phyloP scores from a whole-genome alignment of 2,329 filamentous ascomycete species.

The Pseudogymnoascus sp. region DNA sequence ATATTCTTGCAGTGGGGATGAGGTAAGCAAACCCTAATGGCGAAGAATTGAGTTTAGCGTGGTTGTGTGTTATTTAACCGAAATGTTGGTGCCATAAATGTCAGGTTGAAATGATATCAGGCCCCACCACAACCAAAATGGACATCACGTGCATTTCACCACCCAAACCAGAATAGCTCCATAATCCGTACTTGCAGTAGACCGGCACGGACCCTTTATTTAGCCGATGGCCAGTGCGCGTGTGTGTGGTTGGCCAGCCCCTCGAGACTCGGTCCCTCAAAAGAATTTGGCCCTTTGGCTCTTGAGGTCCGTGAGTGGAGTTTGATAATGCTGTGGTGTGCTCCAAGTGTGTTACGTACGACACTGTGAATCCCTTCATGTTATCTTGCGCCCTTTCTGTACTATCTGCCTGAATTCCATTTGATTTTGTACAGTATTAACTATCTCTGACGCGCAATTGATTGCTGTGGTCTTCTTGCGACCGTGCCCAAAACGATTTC shows the following conservation, averaged over 20 bases:
- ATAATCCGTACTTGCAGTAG: not conserved
- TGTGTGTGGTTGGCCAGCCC: conserved; percentile 9
- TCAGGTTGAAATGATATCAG: not conserved
- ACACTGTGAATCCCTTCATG: conserved; percentile 3
- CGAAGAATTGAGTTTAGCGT: not conserved
- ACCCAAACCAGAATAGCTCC: not conserved
- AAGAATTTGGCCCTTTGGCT: not conserved
- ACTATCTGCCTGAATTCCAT: not conserved
- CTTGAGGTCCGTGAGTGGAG: not conserved
- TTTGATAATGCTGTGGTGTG: not conserved
- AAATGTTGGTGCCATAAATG: not conserved
- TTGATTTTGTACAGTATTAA: not conserved
- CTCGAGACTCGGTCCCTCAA: conserved; percentile 2
- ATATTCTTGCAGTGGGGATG: conserved; percentile 10
- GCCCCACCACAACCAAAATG: not conserved
- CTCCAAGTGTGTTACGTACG: not conserved
- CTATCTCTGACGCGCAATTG: not conserved
- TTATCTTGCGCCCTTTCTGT: not conserved
- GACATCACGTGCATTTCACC: not conserved
- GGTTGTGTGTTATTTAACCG: not conserved
- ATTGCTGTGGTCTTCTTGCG: not conserved
- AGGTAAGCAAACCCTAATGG: conserved; percentile 10
- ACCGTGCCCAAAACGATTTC: not conserved
- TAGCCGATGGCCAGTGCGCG: conserved; percentile 6
- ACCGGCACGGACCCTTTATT: conserved; percentile 2